Percentiles rank a stretch among this genome's conserved stretches.
Evolutionary conservation across 2,329 filamentous ascomycete genomes (phyloP).

Genomic region (Berkeleyomyces rouxiae): DNA sequence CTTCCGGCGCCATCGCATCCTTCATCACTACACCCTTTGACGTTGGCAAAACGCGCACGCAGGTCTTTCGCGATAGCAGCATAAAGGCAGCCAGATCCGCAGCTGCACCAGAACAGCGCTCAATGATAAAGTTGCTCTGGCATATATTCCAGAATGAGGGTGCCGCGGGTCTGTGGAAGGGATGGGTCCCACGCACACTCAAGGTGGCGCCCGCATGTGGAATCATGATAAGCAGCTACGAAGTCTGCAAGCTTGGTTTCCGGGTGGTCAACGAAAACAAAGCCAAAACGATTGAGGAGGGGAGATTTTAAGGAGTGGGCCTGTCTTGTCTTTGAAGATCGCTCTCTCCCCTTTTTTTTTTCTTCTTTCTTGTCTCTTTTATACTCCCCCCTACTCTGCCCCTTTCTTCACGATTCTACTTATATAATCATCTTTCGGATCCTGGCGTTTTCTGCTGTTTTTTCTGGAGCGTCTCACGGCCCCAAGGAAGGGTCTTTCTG

Average conservation of each 20-base stretch:
- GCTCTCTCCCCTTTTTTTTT: not conserved
- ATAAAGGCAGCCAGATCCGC: slow-evolving; percentile 20
- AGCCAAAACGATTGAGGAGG: not conserved
- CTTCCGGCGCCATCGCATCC: slow-evolving; percentile 70
- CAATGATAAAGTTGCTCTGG: slow-evolving; percentile 69
- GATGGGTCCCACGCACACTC: slow-evolving; percentile 78
- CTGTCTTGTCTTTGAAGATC: not conserved
- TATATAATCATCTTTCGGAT: not conserved
- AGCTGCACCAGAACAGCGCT: slow-evolving; percentile 52
- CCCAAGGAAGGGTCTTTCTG: not conserved
- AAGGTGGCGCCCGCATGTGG: slow-evolving; percentile 94
- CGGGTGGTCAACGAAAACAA: slow-evolving; percentile 48
- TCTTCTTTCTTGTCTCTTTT: not conserved
- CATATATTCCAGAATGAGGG: slow-evolving; percentile 87
- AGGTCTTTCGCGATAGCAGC: slow-evolving; percentile 51
- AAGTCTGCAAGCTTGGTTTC: slow-evolving; percentile 84
- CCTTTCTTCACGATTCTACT: not conserved
- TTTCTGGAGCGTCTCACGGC: not conserved
- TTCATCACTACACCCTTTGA: slow-evolving; percentile 90
- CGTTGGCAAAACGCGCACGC: slow-evolving; percentile 89
- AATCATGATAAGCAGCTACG: slow-evolving; percentile 98
- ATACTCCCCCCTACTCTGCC: not conserved
- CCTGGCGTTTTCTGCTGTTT: not conserved
- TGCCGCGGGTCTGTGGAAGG: slow-evolving; percentile 63
- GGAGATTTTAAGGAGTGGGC: not conserved